Percentiles rank a stretch among this genome's conserved stretches.
Evolutionary conservation across 768 basidiomycete species (phyloP).

Genomic region (Cytidiella melzeri): DNA sequence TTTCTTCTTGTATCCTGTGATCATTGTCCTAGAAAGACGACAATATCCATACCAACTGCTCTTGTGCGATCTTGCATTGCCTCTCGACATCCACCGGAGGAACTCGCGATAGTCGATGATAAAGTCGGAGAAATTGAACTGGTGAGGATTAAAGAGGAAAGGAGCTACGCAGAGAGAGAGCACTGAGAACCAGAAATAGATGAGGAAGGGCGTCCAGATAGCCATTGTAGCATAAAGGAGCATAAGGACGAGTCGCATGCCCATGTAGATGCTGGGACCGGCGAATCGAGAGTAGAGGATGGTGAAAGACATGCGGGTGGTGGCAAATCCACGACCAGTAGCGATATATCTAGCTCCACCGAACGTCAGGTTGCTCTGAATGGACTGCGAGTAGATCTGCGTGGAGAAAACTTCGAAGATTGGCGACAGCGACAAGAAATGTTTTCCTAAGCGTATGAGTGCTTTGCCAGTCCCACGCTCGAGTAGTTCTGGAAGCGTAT

Average conservation of each 20-base stretch:
- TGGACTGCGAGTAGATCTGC: conserved; percentile 96
- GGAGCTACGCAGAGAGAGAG: conserved; percentile 93
- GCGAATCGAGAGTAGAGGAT: conserved; percentile 98
- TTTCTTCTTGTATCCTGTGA: conserved; percentile 99
- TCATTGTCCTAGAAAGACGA: conserved; percentile 92
- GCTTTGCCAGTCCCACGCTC: conserved; percentile 96
- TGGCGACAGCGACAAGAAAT: conserved; percentile 95
- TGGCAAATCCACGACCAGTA: conserved; percentile 98
- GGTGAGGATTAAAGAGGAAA: conserved; percentile 99
- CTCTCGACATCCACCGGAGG: conserved; percentile 98
- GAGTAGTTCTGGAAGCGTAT: conserved; percentile 62
- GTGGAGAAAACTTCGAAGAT: conserved; percentile 99
- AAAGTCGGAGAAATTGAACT: conserved; percentile 95
- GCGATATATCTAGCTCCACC: conserved; percentile 99
- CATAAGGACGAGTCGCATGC: conserved; percentile 88
- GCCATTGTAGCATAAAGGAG: conserved; percentile 88
- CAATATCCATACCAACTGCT: conserved; percentile 99
- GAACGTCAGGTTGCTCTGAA: conserved; percentile 93
- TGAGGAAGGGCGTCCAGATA: conserved; percentile 90
- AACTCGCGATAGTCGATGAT: conserved; percentile 99
- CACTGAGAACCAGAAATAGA: conserved; percentile 99
- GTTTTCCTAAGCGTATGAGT: conserved; percentile 88
- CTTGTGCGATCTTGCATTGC: conserved; percentile 92
- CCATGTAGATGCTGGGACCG: conserved; percentile 99
- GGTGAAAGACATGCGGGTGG: conserved; percentile 91